phyloP scores from a whole-genome alignment of 2,329 filamentous ascomycete species.

The Alternaria angustiovoidea region DNA sequence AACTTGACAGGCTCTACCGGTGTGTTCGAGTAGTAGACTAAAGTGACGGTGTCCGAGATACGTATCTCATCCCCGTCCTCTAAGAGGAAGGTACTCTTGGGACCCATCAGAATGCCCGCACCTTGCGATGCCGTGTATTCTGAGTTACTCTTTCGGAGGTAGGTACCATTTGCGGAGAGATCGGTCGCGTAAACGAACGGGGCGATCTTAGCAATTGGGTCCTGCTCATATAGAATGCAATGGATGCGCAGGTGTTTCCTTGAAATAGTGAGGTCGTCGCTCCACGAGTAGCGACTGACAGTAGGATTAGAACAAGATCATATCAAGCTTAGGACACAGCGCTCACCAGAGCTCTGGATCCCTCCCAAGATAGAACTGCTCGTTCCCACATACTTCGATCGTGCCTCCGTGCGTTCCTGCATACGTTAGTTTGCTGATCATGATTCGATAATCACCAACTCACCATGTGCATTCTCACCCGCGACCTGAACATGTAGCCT shows the following conservation, averaged over 20 bases:
- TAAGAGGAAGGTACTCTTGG: constrained; percentile 52
- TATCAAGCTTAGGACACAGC: constrained; percentile 6
- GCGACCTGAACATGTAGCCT: constrained; percentile 35
- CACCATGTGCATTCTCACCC: constrained; percentile 28
- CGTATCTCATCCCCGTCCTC: constrained; percentile 54
- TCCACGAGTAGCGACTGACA: constrained; percentile 42
- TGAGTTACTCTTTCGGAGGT: constrained; percentile 42
- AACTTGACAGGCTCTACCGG: constrained; percentile 20
- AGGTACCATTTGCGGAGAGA: constrained; percentile 55
- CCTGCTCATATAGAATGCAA: constrained; percentile 57
- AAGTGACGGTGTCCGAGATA: constrained; percentile 37
- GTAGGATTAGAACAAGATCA: constrained; percentile 25
- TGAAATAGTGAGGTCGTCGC: constrained; percentile 51
- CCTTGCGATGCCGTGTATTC: constrained; percentile 31
- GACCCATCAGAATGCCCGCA: constrained; percentile 42
- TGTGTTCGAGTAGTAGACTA: constrained; percentile 34
- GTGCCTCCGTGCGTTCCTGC: constrained; percentile 32
- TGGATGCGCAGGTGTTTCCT: constrained; percentile 57
- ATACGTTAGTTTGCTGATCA: constrained; percentile 25
- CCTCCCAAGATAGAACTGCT: constrained; percentile 49
- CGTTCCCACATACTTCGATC: constrained; percentile 46
- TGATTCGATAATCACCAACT: constrained; percentile 6
- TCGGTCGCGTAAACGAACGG: constrained; percentile 59
- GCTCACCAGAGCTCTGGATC: constrained; percentile 44
- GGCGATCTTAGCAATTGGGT: constrained; percentile 43